phyloP scores from a whole-genome alignment of 129 eudicot genomes.

The Flaveria bidentis region DNA sequence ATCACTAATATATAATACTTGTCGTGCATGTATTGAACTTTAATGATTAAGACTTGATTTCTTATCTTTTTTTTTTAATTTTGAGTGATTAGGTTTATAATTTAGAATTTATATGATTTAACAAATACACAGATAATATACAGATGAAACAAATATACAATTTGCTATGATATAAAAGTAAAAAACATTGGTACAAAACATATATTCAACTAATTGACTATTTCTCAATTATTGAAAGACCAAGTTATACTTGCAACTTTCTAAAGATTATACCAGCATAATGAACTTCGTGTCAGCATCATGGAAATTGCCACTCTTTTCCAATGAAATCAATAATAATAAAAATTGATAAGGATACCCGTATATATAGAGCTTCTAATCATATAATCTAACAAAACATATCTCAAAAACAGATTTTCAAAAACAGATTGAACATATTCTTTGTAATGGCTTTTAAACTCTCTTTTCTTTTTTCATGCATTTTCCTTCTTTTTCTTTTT shows the following conservation, averaged over 20 bases:
- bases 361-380: constrained; percentile 28
- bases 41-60: no score
- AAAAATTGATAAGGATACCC: background rate
- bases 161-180: no score
- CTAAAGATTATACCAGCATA: no score
- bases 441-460: constrained; percentile 13
- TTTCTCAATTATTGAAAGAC: background rate
- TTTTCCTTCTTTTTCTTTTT: constrained; percentile 9
- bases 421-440: background rate
- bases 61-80: no score
- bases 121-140: no score
- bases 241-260: no score
- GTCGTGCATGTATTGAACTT: background rate
- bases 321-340: background rate
- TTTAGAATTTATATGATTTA: no score
- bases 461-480: constrained; percentile 15
- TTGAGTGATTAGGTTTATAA: background rate
- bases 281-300: no score
- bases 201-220: background rate
- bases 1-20: no score
- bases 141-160: no score
- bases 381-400: background rate
- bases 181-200: no score
- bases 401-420: background rate
- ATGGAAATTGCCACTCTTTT: background rate